phyloP scores from a whole-genome alignment of 495 filamentous ascomycete species.

The Penicillium alfredii region DNA sequence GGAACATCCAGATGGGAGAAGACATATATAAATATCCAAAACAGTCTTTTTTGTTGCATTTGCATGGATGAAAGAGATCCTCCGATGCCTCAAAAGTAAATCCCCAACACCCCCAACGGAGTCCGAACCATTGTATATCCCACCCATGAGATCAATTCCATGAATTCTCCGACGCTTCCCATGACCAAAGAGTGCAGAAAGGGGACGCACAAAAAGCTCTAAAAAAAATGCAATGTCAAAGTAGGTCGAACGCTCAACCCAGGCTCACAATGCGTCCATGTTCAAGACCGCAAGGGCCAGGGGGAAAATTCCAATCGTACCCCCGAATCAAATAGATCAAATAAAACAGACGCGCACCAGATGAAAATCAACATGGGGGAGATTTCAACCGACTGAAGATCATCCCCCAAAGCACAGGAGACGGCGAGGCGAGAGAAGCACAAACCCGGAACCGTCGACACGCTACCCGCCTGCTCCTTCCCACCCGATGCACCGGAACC shows the following conservation, averaged over 20 bases:
- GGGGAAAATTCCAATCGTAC: constrained; percentile 20
- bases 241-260: constrained; percentile 26
- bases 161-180: constrained; percentile 44
- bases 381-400: background rate
- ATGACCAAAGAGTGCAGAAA: constrained; percentile 38
- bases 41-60: constrained; percentile 35
- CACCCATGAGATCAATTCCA: constrained; percentile 43
- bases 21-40: constrained; percentile 33
- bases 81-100: constrained; percentile 37
- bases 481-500: constrained; percentile 47
- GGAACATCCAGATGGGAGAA: background rate
- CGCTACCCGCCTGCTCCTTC: constrained; percentile 47
- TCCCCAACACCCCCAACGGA: constrained; percentile 44
- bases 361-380: constrained; percentile 19
- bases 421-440: constrained; percentile 28
- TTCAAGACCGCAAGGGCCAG: constrained; percentile 24
- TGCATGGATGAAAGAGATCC: constrained; percentile 19
- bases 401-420: constrained; percentile 25
- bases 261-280: constrained; percentile 21
- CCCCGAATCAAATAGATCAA: constrained; percentile 22
- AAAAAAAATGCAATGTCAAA: constrained; percentile 41
- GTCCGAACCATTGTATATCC: constrained; percentile 43
- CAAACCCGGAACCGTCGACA: constrained; percentile 33
- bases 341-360: constrained; percentile 30
- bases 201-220: constrained; percentile 39